Evolutionary conservation across 2,329 filamentous ascomycete genomes (phyloP).

Genomic region (Alternaria postmessia): DNA sequence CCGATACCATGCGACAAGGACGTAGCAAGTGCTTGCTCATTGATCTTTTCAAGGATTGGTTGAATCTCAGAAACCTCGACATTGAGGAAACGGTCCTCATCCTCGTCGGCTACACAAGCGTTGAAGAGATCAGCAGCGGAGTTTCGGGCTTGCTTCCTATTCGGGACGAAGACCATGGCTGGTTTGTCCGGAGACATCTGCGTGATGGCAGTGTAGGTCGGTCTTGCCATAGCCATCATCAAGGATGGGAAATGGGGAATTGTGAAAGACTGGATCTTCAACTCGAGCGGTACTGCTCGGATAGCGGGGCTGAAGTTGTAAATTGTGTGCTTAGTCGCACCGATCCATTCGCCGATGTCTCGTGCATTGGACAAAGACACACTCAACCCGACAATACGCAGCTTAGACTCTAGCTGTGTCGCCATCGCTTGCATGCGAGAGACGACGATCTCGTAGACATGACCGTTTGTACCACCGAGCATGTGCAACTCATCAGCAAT

Average conservation of each 20-base stretch:
- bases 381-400: constrained; percentile 88
- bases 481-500: constrained; percentile 96
- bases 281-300: constrained; percentile 85
- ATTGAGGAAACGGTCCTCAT: constrained; percentile 93
- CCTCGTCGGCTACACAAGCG: constrained; percentile 86
- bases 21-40: constrained; percentile 87
- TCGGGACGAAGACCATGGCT: constrained; percentile 90
- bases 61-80: constrained; percentile 81
- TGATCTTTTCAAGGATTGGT: constrained; percentile 81
- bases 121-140: constrained; percentile 87
- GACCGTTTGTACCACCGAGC: constrained; percentile 84
- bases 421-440: constrained; percentile 97
- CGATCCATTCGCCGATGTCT: constrained; percentile 97
- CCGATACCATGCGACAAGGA: constrained; percentile 93
- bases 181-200: constrained; percentile 90
- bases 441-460: constrained; percentile 95
- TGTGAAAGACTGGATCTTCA: constrained; percentile 93
- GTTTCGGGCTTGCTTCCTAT: constrained; percentile 87
- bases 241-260: constrained; percentile 97
- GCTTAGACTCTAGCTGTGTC: constrained; percentile 80
- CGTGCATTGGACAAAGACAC: constrained; percentile 92
- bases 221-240: constrained; percentile 98
- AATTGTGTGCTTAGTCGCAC: constrained; percentile 95
- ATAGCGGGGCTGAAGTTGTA: constrained; percentile 98
- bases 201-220: constrained; percentile 86